Evolutionary conservation across 331 rosid genomes (phyloP).

Genomic region (Dryas integrifolia): DNA sequence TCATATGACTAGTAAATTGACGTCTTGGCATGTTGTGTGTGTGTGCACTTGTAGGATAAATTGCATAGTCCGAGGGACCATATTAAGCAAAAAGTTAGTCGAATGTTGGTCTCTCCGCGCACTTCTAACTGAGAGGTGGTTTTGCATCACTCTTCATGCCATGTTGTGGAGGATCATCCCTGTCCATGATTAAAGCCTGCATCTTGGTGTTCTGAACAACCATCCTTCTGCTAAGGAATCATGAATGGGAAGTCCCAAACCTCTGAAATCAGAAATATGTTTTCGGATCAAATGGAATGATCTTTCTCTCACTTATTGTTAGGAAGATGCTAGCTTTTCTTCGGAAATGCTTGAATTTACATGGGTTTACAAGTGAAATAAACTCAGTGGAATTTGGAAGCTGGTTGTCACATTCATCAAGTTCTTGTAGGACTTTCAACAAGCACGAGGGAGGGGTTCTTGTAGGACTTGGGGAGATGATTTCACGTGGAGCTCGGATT

Average conservation of each 20-base stretch:
- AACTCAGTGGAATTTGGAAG: neutral
- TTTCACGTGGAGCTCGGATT: neutral
- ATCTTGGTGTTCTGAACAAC: conserved; percentile 27
- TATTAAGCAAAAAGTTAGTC: conserved; percentile 25
- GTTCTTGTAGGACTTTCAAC: neutral
- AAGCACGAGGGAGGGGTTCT: neutral
- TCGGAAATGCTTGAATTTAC: neutral
- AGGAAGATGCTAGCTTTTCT: conserved; percentile 6
- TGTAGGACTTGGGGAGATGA: neutral
- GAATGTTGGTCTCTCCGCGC: conserved; percentile 34
- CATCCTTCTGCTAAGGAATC: conserved; percentile 19
- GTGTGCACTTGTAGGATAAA: conserved; percentile 43
- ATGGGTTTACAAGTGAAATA: neutral
- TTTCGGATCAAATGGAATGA: conserved; percentile 23
- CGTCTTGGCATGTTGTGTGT: neutral
- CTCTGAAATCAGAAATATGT: conserved; percentile 20
- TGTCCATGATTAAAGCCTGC: neutral
- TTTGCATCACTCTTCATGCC: neutral
- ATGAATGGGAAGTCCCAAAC: conserved; percentile 31
- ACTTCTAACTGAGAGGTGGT: conserved; percentile 13
- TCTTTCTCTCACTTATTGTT: neutral
- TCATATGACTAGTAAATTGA: neutral
- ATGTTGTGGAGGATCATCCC: neutral
- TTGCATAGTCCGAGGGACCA: conserved; percentile 37
- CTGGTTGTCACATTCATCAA: neutral